Percentiles rank a stretch among this genome's conserved stretches.
These are phyloP conservation scores for Plantago major DNA, from an alignment of 257 asterid species.

Conservation along the genomic window DNA sequence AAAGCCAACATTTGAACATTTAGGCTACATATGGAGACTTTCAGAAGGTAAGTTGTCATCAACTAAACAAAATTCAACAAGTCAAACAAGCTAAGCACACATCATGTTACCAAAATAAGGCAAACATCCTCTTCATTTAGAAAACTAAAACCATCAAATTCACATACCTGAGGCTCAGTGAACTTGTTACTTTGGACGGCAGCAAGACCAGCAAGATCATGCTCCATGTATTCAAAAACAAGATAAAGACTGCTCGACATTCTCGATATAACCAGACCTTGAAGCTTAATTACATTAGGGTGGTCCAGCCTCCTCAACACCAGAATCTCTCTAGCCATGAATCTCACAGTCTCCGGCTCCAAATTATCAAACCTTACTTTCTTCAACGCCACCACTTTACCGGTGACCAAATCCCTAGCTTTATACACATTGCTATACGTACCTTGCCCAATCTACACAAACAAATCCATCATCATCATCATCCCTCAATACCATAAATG, in stretches of 20 bases:
- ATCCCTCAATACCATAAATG: too few species aligned
- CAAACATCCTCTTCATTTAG: background rate
- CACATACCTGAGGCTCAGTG: constrained; percentile 68
- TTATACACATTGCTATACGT: constrained; percentile 91
- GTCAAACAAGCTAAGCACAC: background rate
- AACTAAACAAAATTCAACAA: background rate
- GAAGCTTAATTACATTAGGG: constrained; percentile 87
- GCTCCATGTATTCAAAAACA: constrained; percentile 92
- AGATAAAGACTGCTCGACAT: constrained; percentile 85
- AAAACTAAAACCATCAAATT: background rate
- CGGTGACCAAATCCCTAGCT: constrained; percentile 79
- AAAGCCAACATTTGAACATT: background rate
- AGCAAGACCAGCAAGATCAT: constrained; percentile 92
- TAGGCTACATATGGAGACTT: background rate
- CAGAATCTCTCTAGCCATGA: constrained; percentile 87
- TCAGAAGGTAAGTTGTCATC: background rate
- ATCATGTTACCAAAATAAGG: background rate
- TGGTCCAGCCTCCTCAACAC: constrained; percentile 63
- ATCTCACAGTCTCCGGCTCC: constrained; percentile 72
- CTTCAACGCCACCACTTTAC: constrained; percentile 87
- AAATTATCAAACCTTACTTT: constrained; percentile 77
- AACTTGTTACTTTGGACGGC: constrained; percentile 58
- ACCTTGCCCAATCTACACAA: constrained; percentile 85
- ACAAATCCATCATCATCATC: background rate
- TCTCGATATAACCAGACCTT: constrained; percentile 87